A percentile compares a stretch with the other conserved stretches of the same genome.
These are phyloP conservation scores for Physaria fendleri DNA, from an alignment of 345 rosid genomes.

Conservation along the genomic window DNA sequence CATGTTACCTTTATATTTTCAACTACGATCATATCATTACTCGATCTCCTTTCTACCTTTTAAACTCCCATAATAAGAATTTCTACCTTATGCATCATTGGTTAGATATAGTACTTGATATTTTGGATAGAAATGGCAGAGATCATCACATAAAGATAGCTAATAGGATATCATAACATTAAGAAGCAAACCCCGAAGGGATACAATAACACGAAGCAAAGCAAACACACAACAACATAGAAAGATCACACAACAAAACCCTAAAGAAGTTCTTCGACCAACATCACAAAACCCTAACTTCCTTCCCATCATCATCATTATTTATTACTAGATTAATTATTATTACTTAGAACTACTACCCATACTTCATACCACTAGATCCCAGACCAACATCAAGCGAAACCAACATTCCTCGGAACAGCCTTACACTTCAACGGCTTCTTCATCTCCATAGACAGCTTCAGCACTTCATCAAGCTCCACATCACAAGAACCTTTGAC, in stretches of 20 bases:
- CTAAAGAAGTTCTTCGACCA: constrained; percentile 22
- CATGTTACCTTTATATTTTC: constrained; percentile 3
- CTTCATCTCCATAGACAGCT: constrained; percentile 65
- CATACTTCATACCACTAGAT: constrained; percentile 5
- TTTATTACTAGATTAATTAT: constrained; percentile 15
- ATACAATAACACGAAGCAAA: constrained; percentile 9
- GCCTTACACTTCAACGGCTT: constrained; percentile 50
- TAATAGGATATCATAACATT: constrained; percentile 3
- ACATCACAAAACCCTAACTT: constrained; percentile 29
- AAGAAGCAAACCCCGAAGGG: neutral
- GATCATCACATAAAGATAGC: neutral
- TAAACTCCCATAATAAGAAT: neutral
- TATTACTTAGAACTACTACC: neutral
- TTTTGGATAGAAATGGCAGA: neutral
- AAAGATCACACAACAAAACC: constrained; percentile 12
- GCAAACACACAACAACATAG: neutral
- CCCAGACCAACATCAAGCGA: neutral
- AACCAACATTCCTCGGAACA: constrained; percentile 34
- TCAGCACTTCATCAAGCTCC: constrained; percentile 42
- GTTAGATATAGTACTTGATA: neutral
- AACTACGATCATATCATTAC: neutral
- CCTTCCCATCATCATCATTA: constrained; percentile 8
- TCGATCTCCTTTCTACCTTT: neutral
- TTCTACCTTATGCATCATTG: neutral
- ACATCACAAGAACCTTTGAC: constrained; percentile 30